These are phyloP conservation scores for Anthoceros angustus DNA, from an alignment of 225 moss, liverwort and hornwort species.

Conservation along the genomic window DNA sequence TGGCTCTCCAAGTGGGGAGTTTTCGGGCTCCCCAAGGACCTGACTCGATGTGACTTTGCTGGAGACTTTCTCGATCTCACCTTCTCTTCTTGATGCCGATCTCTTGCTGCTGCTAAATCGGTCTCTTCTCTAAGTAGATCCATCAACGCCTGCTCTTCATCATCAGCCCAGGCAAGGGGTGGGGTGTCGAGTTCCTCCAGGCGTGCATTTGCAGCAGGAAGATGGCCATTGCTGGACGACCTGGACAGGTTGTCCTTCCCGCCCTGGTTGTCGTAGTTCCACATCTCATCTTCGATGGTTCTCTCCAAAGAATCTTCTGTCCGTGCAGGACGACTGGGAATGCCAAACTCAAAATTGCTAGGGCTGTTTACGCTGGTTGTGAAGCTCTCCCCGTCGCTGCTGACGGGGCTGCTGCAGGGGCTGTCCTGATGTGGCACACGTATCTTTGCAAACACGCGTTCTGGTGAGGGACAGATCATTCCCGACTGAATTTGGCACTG, in stretches of 20 bases:
- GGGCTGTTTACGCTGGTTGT: slow-evolving; percentile 79
- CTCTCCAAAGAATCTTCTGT: background rate
- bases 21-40: background rate
- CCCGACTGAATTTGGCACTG: slow-evolving; percentile 83
- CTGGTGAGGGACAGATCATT: slow-evolving; percentile 14
- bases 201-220: background rate
- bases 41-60: background rate
- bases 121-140: background rate
- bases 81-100: background rate
- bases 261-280: background rate
- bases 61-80: background rate
- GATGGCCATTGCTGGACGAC: background rate
- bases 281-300: slow-evolving; percentile 3
- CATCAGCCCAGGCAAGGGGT: background rate
- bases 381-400: slow-evolving; percentile 66
- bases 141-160: background rate
- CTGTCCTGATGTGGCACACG: slow-evolving; percentile 12
- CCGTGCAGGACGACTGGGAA: background rate
- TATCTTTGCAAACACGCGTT: background rate
- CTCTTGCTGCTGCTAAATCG: background rate
- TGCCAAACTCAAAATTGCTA: slow-evolving; percentile 38
- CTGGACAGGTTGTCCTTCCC: background rate
- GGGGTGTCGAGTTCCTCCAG: background rate
- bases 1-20: background rate
- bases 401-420: slow-evolving; percentile 27